Conservation (phyloP, 2,329 filamentous ascomycete species). For the Cladorrhinum sp. region DNA sequence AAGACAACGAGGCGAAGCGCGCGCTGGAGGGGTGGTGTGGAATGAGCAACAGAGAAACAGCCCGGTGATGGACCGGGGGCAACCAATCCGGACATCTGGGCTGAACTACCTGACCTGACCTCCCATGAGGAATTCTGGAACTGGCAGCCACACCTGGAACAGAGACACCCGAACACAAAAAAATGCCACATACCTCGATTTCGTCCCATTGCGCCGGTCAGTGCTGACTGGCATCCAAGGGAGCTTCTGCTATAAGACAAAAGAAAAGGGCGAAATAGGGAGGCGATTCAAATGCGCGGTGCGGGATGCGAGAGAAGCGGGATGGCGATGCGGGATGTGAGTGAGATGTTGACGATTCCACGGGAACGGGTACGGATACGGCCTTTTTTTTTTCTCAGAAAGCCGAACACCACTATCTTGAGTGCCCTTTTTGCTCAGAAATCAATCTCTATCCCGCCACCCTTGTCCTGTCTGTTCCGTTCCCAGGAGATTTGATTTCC, state of each 20-base stretch:
- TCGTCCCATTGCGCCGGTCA: constrained; percentile 47
- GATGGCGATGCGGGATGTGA: not conserved
- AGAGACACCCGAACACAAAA: not conserved
- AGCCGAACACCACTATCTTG: not conserved
- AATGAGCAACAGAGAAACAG: not conserved
- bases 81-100: not conserved
- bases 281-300: not conserved
- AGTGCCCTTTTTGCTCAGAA: not conserved
- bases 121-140: not conserved
- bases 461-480: not conserved
- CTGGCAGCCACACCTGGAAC: not conserved
- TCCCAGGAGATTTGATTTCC: not conserved
- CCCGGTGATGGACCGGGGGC: not conserved
- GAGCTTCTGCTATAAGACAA: not conserved
- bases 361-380: not conserved
- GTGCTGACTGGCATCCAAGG: not conserved
- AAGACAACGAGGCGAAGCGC: constrained; percentile 7
- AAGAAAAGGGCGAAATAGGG: not conserved
- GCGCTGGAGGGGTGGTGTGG: not conserved
- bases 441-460: not conserved
- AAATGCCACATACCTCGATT: constrained; percentile 49
- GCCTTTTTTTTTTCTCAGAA: not conserved
- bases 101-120: not conserved
- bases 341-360: not conserved
- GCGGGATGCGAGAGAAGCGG: not conserved